Conservation (phyloP, 73 alveolate species). For the Paramecium pentaurelia region DNA sequence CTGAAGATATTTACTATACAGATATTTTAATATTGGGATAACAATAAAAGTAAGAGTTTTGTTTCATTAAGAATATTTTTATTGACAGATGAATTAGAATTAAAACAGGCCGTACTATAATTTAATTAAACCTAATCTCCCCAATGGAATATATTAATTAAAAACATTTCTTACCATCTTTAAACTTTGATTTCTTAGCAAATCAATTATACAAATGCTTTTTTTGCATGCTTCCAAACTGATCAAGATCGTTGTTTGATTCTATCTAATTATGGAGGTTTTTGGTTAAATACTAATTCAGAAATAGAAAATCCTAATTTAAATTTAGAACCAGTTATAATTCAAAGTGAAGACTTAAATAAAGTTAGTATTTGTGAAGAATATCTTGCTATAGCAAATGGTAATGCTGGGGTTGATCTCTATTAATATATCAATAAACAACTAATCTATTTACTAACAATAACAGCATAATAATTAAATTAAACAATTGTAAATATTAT, state of each 20-base stretch:
- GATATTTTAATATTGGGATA: background rate
- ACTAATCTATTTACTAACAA: background rate
- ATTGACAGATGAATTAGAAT: background rate
- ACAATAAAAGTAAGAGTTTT: background rate
- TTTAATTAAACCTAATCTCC: background rate
- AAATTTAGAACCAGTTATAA: background rate
- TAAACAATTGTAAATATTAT: background rate
- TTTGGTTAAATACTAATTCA: background rate
- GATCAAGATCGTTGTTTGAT: background rate
- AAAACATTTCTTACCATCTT: background rate
- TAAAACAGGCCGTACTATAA: background rate
- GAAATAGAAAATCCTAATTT: background rate
- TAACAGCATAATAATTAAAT: background rate
- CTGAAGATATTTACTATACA: conserved; percentile 3
- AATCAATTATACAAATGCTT: background rate
- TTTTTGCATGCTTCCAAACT: background rate
- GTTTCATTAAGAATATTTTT: background rate
- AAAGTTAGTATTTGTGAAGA: background rate
- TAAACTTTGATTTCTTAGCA: background rate
- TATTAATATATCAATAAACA: background rate
- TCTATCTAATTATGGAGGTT: background rate
- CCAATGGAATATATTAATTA: background rate
- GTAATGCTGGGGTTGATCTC: background rate
- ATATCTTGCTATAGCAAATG: background rate
- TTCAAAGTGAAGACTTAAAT: background rate